A percentile compares a stretch with the other conserved stretches of the same genome.
These are phyloP conservation scores for Arthroderma uncinatum DNA, from an alignment of 2,329 filamentous ascomycete species.

Conservation along the genomic window DNA sequence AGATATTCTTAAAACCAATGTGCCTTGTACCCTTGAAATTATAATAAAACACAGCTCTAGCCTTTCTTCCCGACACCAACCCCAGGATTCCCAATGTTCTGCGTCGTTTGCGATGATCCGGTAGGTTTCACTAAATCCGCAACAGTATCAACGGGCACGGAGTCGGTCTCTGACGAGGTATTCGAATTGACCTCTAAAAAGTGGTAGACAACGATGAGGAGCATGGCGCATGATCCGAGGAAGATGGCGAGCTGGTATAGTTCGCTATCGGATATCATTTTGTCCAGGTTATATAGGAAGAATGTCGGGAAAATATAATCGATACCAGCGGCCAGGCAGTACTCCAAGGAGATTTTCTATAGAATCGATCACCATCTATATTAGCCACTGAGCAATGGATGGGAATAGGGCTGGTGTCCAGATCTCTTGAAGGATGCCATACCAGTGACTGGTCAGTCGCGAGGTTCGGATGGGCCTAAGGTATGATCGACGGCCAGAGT, in stretches of 20 bases:
- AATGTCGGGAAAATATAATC: background rate
- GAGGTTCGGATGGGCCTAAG: too few relatives aligned
- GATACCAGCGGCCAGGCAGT: background rate
- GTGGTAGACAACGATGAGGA: conserved; percentile 89
- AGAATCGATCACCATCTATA: too few relatives aligned
- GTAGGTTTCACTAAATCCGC: background rate
- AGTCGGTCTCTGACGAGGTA: conserved; percentile 31
- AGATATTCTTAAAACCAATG: background rate
- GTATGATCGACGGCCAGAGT: too few relatives aligned
- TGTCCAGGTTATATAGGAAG: conserved; percentile 27
- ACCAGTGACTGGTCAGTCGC: too few relatives aligned
- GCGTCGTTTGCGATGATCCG: background rate
- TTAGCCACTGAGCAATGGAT: too few relatives aligned
- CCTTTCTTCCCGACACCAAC: background rate
- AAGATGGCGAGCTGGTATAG: conserved; percentile 89
- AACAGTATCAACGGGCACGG: background rate
- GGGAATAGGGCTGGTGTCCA: too few relatives aligned
- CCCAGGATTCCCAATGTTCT: background rate
- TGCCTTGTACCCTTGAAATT: background rate
- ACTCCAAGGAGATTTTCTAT: too few relatives aligned
- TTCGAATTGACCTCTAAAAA: conserved; percentile 91
- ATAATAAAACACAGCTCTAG: background rate
- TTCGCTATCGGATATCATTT: conserved; percentile 87
- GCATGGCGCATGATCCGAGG: conserved; percentile 78
- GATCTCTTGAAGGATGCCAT: too few relatives aligned